Conservation (phyloP, 345 rosid genomes). For the Syzygium jambos region DNA sequence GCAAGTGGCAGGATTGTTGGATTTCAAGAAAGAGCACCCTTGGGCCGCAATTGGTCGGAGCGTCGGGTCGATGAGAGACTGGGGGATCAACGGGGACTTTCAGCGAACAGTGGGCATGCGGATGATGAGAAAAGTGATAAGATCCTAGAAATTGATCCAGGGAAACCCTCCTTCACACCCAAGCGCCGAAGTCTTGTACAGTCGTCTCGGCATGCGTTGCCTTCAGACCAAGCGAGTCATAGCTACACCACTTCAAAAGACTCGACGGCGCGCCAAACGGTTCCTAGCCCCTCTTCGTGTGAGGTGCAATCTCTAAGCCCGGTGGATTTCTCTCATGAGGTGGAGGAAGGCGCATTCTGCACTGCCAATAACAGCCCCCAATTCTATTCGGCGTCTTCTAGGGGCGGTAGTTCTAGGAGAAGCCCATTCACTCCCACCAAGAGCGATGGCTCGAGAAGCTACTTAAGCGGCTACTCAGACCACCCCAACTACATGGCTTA, state of each 20-base stretch:
- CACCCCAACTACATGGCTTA: conserved; percentile 87
- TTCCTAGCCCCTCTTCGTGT: conserved; percentile 43
- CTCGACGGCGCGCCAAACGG: conserved; percentile 9
- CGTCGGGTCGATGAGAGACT: conserved; percentile 10
- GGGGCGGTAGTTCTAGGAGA: conserved; percentile 39
- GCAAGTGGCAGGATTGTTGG: conserved; percentile 22
- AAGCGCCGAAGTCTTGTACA: conserved; percentile 43
- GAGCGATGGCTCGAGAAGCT: conserved; percentile 56
- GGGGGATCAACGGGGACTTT: conserved; percentile 22
- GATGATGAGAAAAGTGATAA: conserved; percentile 51
- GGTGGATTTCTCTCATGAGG: conserved; percentile 27
- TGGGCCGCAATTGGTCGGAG: conserved; percentile 22
- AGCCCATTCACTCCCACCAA: conserved; percentile 58
- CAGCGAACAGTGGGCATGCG: conserved; percentile 8
- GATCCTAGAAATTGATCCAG: conserved; percentile 59
- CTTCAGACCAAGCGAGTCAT: conserved; percentile 27
- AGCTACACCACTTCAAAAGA: conserved; percentile 42
- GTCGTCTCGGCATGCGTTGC: conserved; percentile 20
- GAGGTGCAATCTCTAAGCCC: conserved; percentile 48
- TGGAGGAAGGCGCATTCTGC: conserved; percentile 35
- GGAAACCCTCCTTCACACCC: conserved; percentile 32
- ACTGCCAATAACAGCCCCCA: conserved; percentile 79
- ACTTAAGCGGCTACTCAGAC: conserved; percentile 35
- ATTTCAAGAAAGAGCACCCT: conserved; percentile 17
- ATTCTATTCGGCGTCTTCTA: conserved; percentile 56